Conservation (phyloP, 1,139 yeast genomes). For the Kodamaea arcana region DNA sequence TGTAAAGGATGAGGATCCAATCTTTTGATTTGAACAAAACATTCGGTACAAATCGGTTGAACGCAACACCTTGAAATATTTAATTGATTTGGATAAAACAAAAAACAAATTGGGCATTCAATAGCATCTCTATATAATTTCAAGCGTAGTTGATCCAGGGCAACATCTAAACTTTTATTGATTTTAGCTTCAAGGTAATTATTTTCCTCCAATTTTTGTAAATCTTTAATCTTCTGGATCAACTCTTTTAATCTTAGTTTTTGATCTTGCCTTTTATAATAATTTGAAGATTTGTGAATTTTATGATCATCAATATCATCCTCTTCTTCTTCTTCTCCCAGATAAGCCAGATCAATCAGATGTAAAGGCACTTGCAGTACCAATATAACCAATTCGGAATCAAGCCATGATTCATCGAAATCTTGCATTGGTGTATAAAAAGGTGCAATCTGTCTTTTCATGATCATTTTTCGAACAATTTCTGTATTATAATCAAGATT, state of each 20-base stretch:
- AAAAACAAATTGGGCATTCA: constrained; percentile 94
- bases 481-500: constrained; percentile 72
- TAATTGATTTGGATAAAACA: constrained; percentile 74
- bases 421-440: constrained; percentile 89
- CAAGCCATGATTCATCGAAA: constrained; percentile 70
- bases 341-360: constrained; percentile 53
- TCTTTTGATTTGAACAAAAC: constrained; percentile 93
- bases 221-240: constrained; percentile 41
- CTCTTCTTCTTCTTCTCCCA: constrained; percentile 52
- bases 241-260: constrained; percentile 49
- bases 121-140: constrained; percentile 57
- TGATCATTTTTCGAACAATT: constrained; percentile 62
- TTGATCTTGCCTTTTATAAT: constrained; percentile 51
- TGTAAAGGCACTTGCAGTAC: constrained; percentile 55
- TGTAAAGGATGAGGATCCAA: constrained; percentile 95
- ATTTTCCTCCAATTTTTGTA: constrained; percentile 54
- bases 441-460: constrained; percentile 69
- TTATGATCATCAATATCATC: constrained; percentile 53
- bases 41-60: constrained; percentile 93
- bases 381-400: constrained; percentile 60
- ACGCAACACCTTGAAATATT: constrained; percentile 87
- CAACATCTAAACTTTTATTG: constrained; percentile 17
- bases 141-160: constrained; percentile 30
- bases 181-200: constrained; percentile 40
- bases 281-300: constrained; percentile 49